Evolutionary conservation across 2,329 filamentous ascomycete genomes (phyloP).

Genomic region (Leptographium wingfieldii): DNA sequence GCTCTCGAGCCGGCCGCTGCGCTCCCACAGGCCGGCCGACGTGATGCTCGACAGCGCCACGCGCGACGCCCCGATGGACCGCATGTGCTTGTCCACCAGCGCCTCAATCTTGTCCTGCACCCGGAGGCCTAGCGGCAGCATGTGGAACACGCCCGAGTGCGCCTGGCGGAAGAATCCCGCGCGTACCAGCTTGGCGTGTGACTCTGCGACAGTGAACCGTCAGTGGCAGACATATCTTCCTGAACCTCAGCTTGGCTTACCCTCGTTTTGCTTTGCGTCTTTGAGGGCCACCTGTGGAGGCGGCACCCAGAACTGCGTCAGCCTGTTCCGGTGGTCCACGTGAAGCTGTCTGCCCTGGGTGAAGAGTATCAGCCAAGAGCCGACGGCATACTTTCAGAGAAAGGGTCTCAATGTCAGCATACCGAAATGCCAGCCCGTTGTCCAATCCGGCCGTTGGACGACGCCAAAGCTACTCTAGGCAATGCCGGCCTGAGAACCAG

Average conservation of each 20-base stretch:
- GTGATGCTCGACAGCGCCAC: constrained; percentile 76
- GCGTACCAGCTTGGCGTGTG: constrained; percentile 53
- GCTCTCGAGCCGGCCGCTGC: constrained; percentile 66
- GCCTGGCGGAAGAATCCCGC: constrained; percentile 66
- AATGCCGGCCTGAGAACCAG: neutral
- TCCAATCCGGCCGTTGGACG: neutral
- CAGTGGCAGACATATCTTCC: neutral
- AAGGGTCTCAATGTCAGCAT: neutral
- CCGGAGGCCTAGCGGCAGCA: constrained; percentile 73
- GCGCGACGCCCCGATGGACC: constrained; percentile 66
- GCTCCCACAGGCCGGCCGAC: constrained; percentile 70
- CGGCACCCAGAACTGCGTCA: constrained; percentile 71
- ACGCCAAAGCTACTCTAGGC: neutral
- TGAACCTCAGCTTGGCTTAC: constrained; percentile 21
- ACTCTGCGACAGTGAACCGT: constrained; percentile 29
- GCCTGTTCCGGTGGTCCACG: constrained; percentile 24
- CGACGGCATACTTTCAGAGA: neutral
- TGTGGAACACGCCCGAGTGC: constrained; percentile 82
- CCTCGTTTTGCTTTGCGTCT: constrained; percentile 40
- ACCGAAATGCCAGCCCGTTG: neutral
- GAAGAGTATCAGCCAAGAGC: neutral
- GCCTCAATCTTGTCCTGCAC: constrained; percentile 81
- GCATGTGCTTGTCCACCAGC: constrained; percentile 85
- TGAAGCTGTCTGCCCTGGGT: constrained; percentile 9
- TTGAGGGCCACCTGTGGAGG: constrained; percentile 45